These are phyloP conservation scores for Phytophthora pinifolia DNA, from an alignment of 352 stramenopile species.

Conservation along the genomic window DNA sequence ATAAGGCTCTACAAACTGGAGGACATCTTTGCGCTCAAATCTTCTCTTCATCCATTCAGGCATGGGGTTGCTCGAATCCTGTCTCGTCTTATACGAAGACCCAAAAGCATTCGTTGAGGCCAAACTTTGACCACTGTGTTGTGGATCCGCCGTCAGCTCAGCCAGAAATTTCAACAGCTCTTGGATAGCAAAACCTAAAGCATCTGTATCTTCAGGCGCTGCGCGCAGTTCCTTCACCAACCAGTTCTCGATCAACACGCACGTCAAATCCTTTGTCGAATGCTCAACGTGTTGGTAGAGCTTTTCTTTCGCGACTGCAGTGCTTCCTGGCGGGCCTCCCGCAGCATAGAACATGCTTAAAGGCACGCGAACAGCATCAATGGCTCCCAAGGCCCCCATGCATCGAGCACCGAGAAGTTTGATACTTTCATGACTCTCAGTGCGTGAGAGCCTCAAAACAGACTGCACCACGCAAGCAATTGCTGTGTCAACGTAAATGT, in stretches of 20 bases:
- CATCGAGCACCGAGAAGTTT: conserved; percentile 76
- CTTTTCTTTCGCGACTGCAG: conserved; percentile 42
- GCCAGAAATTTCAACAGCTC: conserved; percentile 83
- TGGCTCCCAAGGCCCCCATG: conserved; percentile 74
- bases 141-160: conserved; percentile 68
- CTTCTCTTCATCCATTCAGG: conserved; percentile 84
- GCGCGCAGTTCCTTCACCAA: conserved; percentile 82
- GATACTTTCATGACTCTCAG: conserved; percentile 61
- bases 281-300: conserved; percentile 50
- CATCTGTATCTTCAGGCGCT: conserved; percentile 83
- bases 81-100: conserved; percentile 21
- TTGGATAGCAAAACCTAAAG: conserved; percentile 83
- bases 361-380: conserved; percentile 78
- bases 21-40: conserved; percentile 82
- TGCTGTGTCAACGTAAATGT: conserved; percentile 60
- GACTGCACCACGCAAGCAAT: conserved; percentile 63
- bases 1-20: conserved; percentile 89
- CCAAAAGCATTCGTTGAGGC: conserved; percentile 17
- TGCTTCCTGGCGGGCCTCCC: conserved; percentile 16
- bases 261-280: conserved; percentile 81
- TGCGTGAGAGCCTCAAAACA: conserved; percentile 66
- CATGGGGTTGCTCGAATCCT: conserved; percentile 36
- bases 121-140: conserved; percentile 67
- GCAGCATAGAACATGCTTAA: conserved; percentile 62
- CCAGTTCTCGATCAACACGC: conserved; percentile 79